Conservation (phyloP, 495 filamentous ascomycete species). For the Lasiosphaeria ovina region DNA sequence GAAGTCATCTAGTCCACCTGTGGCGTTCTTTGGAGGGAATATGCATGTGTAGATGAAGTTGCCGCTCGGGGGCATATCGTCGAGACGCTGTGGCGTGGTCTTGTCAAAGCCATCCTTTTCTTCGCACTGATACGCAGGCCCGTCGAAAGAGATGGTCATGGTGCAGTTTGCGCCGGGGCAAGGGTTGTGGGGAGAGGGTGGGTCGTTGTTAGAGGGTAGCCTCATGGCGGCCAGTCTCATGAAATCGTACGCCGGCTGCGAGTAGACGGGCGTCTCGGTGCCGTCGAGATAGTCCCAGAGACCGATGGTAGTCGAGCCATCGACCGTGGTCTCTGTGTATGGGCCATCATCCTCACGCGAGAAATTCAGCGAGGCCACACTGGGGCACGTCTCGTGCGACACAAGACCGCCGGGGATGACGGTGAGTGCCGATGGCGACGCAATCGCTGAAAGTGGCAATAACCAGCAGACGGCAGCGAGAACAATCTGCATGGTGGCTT, state of each 20-base stretch:
- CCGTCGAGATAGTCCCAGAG: neutral
- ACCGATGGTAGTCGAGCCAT: neutral
- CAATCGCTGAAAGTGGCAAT: neutral
- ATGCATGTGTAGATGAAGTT: constrained; percentile 8
- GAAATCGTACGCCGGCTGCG: neutral
- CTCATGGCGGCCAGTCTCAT: neutral
- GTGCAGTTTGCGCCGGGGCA: neutral
- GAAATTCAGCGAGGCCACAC: neutral
- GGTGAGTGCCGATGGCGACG: neutral
- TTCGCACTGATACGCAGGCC: constrained; percentile 9
- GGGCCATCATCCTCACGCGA: neutral
- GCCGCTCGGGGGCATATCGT: constrained; percentile 3
- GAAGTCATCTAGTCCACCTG: neutral
- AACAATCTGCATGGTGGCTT: neutral
- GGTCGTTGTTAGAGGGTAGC: neutral
- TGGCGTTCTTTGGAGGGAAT: neutral
- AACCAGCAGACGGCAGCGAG: neutral
- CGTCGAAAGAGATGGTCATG: constrained; percentile 1
- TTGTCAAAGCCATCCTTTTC: constrained; percentile 8
- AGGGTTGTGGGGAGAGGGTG: neutral
- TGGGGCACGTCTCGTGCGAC: neutral
- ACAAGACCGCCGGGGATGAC: neutral
- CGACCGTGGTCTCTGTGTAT: neutral
- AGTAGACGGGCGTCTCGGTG: neutral
- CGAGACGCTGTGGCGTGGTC: constrained; percentile 6